These are phyloP conservation scores for Choiromyces venosus DNA, from an alignment of 495 filamentous ascomycete genomes.

Conservation along the genomic window DNA sequence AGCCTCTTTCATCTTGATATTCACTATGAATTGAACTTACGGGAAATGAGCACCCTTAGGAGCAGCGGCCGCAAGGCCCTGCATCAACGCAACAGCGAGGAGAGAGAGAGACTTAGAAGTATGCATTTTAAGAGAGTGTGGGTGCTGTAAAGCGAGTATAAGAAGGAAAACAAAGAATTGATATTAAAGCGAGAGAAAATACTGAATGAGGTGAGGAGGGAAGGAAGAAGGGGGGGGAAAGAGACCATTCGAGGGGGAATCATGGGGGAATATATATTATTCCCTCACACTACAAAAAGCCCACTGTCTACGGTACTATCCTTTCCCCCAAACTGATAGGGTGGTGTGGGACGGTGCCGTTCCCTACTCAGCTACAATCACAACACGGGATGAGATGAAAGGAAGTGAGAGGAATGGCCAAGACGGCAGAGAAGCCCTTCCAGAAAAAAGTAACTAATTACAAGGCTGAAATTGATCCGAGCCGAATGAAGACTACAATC, in stretches of 20 bases:
- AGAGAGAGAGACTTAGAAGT: slow-evolving; percentile 12
- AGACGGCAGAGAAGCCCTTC: not conserved
- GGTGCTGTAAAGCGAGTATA: not conserved
- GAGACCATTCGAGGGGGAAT: not conserved
- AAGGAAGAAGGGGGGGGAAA: not conserved
- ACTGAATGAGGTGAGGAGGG: not conserved
- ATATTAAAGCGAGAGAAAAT: not conserved
- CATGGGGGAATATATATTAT: not conserved
- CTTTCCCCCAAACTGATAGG: not conserved
- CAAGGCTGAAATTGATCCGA: not conserved
- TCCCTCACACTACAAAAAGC: not conserved
- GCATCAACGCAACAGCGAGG: slow-evolving; percentile 19
- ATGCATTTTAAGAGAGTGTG: slow-evolving; percentile 12
- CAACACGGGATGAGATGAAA: not conserved
- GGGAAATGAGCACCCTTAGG: not conserved
- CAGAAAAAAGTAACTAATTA: not conserved
- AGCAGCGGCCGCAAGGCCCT: slow-evolving; percentile 29
- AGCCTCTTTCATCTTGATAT: not conserved
- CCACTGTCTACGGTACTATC: not conserved
- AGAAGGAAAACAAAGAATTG: not conserved
- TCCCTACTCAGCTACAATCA: not conserved
- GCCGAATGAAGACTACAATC: not conserved
- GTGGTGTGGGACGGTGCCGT: not conserved
- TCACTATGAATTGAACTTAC: not conserved
- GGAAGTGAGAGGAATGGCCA: not conserved